Conservation (phyloP, 2,329 filamentous ascomycete species). For the Graphilbum sp. region DNA sequence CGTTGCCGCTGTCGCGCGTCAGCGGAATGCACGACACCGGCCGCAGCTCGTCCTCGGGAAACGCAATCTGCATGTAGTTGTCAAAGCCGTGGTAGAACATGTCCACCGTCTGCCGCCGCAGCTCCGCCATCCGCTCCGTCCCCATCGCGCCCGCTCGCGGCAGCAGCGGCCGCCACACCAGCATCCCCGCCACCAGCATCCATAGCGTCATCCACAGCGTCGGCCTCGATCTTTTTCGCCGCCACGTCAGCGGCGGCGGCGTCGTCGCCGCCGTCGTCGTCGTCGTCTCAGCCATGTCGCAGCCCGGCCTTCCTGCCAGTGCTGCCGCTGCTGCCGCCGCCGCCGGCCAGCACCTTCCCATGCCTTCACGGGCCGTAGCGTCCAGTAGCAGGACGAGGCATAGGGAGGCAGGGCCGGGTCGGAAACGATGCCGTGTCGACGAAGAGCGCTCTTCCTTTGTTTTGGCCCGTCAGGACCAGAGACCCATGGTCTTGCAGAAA, state of each 20-base stretch:
- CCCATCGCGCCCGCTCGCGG: slow-evolving; percentile 32
- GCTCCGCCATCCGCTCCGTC: slow-evolving; percentile 33
- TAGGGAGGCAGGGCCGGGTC: no score
- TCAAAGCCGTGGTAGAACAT: slow-evolving; percentile 97
- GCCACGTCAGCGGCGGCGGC: no score
- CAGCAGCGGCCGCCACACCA: slow-evolving; percentile 15
- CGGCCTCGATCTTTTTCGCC: not conserved
- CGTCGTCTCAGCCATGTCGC: no score
- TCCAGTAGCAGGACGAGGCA: no score
- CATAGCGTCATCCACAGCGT: slow-evolving; percentile 5
- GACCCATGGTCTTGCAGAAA: no score
- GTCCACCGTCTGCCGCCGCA: slow-evolving; percentile 46
- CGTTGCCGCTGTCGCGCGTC: slow-evolving; percentile 66
- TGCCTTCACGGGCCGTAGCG: not conserved
- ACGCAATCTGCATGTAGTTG: slow-evolving; percentile 87
- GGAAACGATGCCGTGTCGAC: no score
- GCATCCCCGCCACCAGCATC: slow-evolving; percentile 10
- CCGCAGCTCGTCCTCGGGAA: slow-evolving; percentile 88
- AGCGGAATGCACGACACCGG: slow-evolving; percentile 74
- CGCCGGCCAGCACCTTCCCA: not conserved
- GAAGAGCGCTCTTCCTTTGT: no score
- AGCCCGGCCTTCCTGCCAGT: slow-evolving; percentile 1
- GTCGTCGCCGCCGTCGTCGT: no score
- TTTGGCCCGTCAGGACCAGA: no score
- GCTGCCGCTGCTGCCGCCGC: no score